Evolutionary conservation across 2,329 filamentous ascomycete genomes (phyloP).

Genomic region (Microdochium nivale): DNA sequence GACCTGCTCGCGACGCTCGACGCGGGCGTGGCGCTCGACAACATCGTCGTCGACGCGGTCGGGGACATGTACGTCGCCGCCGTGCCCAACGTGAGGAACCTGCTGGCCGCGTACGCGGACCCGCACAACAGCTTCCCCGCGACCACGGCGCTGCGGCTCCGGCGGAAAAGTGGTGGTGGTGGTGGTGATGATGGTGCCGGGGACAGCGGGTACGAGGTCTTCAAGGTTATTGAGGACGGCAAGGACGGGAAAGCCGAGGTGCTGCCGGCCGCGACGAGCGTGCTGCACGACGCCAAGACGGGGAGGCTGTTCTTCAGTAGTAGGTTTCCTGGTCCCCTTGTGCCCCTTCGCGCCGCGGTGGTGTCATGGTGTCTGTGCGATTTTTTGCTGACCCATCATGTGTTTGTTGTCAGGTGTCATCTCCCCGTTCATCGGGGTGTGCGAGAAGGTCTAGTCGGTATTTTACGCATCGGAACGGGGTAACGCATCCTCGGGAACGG

Average conservation of each 20-base stretch:
- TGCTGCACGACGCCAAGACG: slow-evolving; percentile 17
- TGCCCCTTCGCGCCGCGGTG: background rate
- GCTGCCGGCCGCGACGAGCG: slow-evolving; percentile 14
- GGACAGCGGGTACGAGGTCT: slow-evolving; percentile 5
- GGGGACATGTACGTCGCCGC: slow-evolving; percentile 16
- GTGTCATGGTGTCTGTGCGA: background rate
- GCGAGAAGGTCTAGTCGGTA: slow-evolving; percentile 6
- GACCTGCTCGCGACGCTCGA: slow-evolving; percentile 9
- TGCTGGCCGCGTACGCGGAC: slow-evolving; percentile 8
- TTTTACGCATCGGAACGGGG: too few species aligned
- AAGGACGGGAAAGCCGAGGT: slow-evolving; percentile 8
- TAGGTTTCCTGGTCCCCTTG: slow-evolving; percentile 4
- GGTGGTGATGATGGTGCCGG: background rate
- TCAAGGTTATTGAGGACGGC: slow-evolving; percentile 18
- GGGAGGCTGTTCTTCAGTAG: slow-evolving; percentile 17
- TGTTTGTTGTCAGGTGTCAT: slow-evolving; percentile 6
- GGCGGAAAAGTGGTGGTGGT: slow-evolving; percentile 1
- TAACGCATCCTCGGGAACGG: too few species aligned
- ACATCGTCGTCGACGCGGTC: slow-evolving; percentile 14
- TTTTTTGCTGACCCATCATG: background rate
- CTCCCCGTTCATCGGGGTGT: slow-evolving; percentile 13
- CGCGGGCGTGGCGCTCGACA: slow-evolving; percentile 14
- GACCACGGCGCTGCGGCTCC: slow-evolving; percentile 13
- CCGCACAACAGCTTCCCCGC: slow-evolving; percentile 8
- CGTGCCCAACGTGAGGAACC: slow-evolving; percentile 9